These are phyloP conservation scores for Dendrocalamus latiflorus DNA, from an alignment of 202 grass and related monocot species.

Conservation along the genomic window DNA sequence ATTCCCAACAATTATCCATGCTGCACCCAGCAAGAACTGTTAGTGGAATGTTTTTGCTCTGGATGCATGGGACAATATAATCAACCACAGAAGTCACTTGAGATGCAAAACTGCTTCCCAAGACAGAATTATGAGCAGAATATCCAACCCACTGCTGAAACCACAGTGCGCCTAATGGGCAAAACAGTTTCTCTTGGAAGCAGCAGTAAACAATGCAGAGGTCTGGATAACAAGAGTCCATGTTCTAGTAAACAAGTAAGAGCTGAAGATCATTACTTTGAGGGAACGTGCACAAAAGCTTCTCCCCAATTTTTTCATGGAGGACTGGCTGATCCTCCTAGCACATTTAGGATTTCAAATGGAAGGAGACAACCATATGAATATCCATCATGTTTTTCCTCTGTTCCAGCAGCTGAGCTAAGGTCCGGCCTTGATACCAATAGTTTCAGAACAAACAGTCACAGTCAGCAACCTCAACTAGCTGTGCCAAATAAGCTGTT, in stretches of 20 bases:
- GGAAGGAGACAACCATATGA: slow-evolving; percentile 3
- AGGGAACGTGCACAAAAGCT: background rate
- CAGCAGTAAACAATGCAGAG: slow-evolving; percentile 34
- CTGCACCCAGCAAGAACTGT: slow-evolving; percentile 15
- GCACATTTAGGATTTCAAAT: slow-evolving; percentile 24
- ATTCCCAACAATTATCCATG: slow-evolving; percentile 10
- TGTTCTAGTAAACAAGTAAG: slow-evolving; percentile 34
- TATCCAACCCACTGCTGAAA: slow-evolving; percentile 31
- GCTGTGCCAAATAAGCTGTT: slow-evolving; percentile 21
- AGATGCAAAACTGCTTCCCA: slow-evolving; percentile 25
- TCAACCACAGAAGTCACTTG: slow-evolving; percentile 28
- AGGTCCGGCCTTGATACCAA: slow-evolving; percentile 2
- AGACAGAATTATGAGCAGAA: slow-evolving; percentile 29
- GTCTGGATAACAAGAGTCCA: slow-evolving; percentile 30
- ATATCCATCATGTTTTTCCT: slow-evolving; percentile 27
- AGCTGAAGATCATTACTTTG: slow-evolving; percentile 25
- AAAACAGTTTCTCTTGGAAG: slow-evolving; percentile 74
- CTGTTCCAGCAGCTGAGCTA: slow-evolving; percentile 23
- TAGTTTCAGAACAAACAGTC: slow-evolving; percentile 25
- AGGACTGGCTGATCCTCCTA: background rate
- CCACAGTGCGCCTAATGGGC: slow-evolving; percentile 82
- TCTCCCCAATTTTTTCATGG: slow-evolving; percentile 19
- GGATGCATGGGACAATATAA: slow-evolving; percentile 9
- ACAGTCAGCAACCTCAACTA: slow-evolving; percentile 26
- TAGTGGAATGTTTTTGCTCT: slow-evolving; percentile 27